Evolutionary conservation across 2,329 filamentous ascomycete genomes (phyloP).

Genomic region (Parastagonospora nodorum): DNA sequence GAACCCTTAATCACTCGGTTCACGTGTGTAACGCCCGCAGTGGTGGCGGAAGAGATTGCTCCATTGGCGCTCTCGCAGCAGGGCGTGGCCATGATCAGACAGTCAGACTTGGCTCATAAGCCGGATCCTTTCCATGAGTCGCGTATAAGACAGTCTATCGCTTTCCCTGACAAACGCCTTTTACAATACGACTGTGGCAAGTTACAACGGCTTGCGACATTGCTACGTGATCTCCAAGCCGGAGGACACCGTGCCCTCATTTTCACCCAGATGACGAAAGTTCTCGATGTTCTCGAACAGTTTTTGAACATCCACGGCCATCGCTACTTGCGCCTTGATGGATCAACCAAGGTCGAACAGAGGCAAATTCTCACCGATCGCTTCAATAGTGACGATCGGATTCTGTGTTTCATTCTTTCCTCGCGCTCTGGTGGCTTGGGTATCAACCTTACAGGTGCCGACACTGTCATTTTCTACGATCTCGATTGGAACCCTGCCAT

Average conservation of each 20-base stretch:
- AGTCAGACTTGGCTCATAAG: constrained; percentile 61
- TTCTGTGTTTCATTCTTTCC: constrained; percentile 93
- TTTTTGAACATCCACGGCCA: constrained; percentile 98
- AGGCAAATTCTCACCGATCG: constrained; percentile 93
- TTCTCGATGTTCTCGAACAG: constrained; percentile 94
- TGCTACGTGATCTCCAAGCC: constrained; percentile 84
- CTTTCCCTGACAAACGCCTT: constrained; percentile 95
- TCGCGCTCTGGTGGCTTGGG: constrained; percentile 92
- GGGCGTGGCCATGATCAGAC: constrained; percentile 60
- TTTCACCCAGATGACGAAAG: constrained; percentile 99
- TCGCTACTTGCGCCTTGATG: constrained; percentile 93
- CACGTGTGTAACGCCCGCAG: constrained; percentile 88
- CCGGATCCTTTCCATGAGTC: constrained; percentile 90
- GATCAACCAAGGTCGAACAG: constrained; percentile 94
- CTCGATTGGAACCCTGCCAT: constrained; percentile 99
- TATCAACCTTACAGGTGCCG: constrained; percentile 94
- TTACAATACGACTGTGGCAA: constrained; percentile 98
- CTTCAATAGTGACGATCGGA: constrained; percentile 93
- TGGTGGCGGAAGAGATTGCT: constrained; percentile 78
- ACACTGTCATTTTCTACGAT: constrained; percentile 98
- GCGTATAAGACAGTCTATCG: constrained; percentile 89
- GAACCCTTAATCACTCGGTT: constrained; percentile 83
- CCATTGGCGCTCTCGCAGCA: constrained; percentile 66
- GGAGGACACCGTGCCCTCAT: constrained; percentile 94
- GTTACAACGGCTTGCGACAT: constrained; percentile 83